A percentile compares a stretch with the other conserved stretches of the same genome.
Conservation (phyloP, 371 early-diverging fungal species). For the Saksenaea oblongispora region DNA sequence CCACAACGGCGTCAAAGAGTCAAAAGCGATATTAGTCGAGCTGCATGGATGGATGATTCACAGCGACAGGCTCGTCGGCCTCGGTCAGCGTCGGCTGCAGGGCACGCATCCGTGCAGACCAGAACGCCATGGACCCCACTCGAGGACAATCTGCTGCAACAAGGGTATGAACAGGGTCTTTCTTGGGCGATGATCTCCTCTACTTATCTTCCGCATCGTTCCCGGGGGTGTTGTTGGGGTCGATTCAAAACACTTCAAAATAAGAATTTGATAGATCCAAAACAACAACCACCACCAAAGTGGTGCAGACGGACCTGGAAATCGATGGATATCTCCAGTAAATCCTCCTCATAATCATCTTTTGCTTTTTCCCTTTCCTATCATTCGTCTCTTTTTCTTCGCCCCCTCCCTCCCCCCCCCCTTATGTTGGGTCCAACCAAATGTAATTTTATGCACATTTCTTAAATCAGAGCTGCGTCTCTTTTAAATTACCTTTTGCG, state of each 20-base stretch:
- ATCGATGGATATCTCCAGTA: conserved; percentile 11
- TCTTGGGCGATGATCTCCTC: conserved; percentile 43
- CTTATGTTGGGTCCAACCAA: not conserved
- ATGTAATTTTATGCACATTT: not conserved
- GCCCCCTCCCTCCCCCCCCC: not conserved
- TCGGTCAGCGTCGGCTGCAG: conserved; percentile 1
- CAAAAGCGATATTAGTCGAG: conserved; percentile 8
- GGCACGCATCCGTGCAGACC: conserved; percentile 12
- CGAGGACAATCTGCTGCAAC: conserved; percentile 32
- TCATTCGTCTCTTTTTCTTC: not conserved
- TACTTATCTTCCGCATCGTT: conserved; percentile 37
- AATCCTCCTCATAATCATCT: not conserved
- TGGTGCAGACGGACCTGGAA: conserved; percentile 39
- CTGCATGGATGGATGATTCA: conserved; percentile 8
- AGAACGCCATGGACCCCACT: conserved; percentile 33
- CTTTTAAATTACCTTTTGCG: conserved; percentile 21
- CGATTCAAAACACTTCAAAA: conserved; percentile 32
- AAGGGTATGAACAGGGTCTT: conserved; percentile 38
- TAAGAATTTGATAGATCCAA: conserved; percentile 25
- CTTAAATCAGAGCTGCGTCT: conserved; percentile 4
- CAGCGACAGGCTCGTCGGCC: conserved; percentile 5
- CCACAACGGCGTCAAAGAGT: conserved; percentile 1
- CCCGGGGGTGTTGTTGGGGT: conserved; percentile 44
- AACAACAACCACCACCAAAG: conserved; percentile 27
- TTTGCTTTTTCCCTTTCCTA: not conserved